A percentile compares a stretch with the other conserved stretches of the same genome.
phyloP scores from a whole-genome alignment of 2,329 filamentous ascomycete genomes.

The Rhynchosporium secalis region DNA sequence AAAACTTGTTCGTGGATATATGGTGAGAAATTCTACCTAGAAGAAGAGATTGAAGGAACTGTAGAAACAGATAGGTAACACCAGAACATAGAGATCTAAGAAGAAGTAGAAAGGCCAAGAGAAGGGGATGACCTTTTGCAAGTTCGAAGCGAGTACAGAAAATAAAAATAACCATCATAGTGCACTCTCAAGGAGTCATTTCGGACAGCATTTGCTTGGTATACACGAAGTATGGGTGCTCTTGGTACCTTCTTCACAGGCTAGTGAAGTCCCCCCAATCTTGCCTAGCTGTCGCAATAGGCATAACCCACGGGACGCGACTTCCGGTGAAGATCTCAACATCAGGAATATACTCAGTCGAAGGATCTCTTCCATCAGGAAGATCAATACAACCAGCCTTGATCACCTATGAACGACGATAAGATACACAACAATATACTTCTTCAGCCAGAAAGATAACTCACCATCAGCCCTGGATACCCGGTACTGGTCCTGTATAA shows the following conservation, averaged over 20 bases:
- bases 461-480: background rate
- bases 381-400: slow-evolving; percentile 33
- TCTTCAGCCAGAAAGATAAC: background rate
- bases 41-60: slow-evolving; percentile 14
- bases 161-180: background rate
- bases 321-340: slow-evolving; percentile 32
- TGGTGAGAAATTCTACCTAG: slow-evolving; percentile 16
- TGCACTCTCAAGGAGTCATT: background rate
- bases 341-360: slow-evolving; percentile 25
- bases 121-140: background rate
- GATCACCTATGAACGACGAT: slow-evolving; percentile 8
- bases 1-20: slow-evolving; percentile 18
- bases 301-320: slow-evolving; percentile 26
- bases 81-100: background rate
- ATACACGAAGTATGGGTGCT: no score
- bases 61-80: background rate
- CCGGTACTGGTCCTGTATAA: slow-evolving; percentile 9
- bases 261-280: slow-evolving; percentile 25
- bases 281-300: slow-evolving; percentile 30
- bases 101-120: background rate
- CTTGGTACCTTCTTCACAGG: background rate
- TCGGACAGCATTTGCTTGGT: no score
- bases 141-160: no score
- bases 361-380: slow-evolving; percentile 19
- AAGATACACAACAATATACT: background rate